Base-by-base conservation (phyloP, 1,284 basidiomycete genomes). In the Golubevia sp. region DNA sequence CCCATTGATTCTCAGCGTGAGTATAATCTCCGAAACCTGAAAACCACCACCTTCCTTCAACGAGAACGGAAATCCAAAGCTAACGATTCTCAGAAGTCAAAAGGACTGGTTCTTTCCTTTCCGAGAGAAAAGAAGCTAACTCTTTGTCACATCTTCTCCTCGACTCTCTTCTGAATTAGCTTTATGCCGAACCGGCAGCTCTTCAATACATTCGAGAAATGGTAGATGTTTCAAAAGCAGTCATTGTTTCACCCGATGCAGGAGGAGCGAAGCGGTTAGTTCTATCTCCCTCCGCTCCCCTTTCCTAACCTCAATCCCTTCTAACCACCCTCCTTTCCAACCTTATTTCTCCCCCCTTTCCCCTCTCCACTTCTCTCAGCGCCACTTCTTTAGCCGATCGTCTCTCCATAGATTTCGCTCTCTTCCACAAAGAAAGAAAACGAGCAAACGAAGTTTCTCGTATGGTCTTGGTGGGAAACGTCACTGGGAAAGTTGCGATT, bases 341-440 rank as follows among this genome's bases (percentile, higher is more conserved):
- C 50, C 49, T 5, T 30, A 30, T 34, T 54, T 64, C 26, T 52
- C 54, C 20, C 15, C 21, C 21, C 25, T 24, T 34, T 44, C 38
- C 13, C 38, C 56, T 24, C 25, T 58, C 3, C 49, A 0, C 24
- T 26, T 56, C 13, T 51, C 49, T 7, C 84, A 97, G 94, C 76
- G 97, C 96, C 21, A 98, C 97, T 11, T 94, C 94, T 30, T 95
- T 99, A 73, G 97, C 97, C 18, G 97, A 98, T 85, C 90, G 94
- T 56, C 88, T 99, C 64, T 94, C 96, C 56, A 92, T 98, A 73
- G 97, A 99, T 84, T 99, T 99, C 87, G 97, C 97, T 30, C 87
- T 99, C 62, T 99, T 99, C 88, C 97, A 99, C 89, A 99, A 99
- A 85, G 97, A 99, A 86, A 91, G 97, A 65, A 99, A 98, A 86